Percentiles rank a stretch among this genome's conserved stretches.
Evolutionary conservation across 495 filamentous ascomycete genomes (phyloP).

Genomic region (Mycothermus thermophilus): DNA sequence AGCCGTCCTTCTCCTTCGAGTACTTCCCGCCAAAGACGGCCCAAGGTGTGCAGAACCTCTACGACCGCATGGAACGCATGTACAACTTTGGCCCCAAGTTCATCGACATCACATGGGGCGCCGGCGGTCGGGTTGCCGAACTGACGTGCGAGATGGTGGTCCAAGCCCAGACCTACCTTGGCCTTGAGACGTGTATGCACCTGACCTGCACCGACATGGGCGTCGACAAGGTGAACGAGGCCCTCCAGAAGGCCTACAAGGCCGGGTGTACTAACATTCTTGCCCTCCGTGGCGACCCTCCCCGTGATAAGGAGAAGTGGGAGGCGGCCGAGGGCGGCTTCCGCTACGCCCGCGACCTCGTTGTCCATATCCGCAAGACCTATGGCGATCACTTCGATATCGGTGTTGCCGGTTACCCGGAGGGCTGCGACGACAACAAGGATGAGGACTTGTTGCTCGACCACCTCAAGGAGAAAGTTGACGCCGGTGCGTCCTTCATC

Average conservation of each 20-base stretch:
- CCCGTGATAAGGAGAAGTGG: slow-evolving; percentile 90
- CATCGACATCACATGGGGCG: slow-evolving; percentile 98
- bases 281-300: slow-evolving; percentile 87
- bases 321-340: slow-evolving; percentile 74
- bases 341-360: slow-evolving; percentile 82
- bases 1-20: slow-evolving; percentile 92
- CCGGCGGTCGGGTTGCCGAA: slow-evolving; percentile 77
- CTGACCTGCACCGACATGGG: slow-evolving; percentile 98
- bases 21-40: slow-evolving; percentile 99
- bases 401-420: slow-evolving; percentile 92
- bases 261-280: slow-evolving; percentile 97
- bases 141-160: slow-evolving; percentile 97
- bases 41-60: slow-evolving; percentile 96
- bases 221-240: slow-evolving; percentile 74
- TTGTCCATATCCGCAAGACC: slow-evolving; percentile 75
- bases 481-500: slow-evolving; percentile 84
- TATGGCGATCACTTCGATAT: slow-evolving; percentile 98
- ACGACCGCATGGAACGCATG: slow-evolving; percentile 99
- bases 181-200: slow-evolving; percentile 98
- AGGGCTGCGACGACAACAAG: slow-evolving; percentile 85
- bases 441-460: slow-evolving; percentile 75
- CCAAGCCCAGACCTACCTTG: slow-evolving; percentile 90
- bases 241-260: slow-evolving; percentile 78
- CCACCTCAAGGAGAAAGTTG: slow-evolving; percentile 94
- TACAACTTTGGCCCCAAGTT: slow-evolving; percentile 84